Conservation (phyloP, 2,329 filamentous ascomycete species). For the Mycosphaerelloides madeirae region DNA sequence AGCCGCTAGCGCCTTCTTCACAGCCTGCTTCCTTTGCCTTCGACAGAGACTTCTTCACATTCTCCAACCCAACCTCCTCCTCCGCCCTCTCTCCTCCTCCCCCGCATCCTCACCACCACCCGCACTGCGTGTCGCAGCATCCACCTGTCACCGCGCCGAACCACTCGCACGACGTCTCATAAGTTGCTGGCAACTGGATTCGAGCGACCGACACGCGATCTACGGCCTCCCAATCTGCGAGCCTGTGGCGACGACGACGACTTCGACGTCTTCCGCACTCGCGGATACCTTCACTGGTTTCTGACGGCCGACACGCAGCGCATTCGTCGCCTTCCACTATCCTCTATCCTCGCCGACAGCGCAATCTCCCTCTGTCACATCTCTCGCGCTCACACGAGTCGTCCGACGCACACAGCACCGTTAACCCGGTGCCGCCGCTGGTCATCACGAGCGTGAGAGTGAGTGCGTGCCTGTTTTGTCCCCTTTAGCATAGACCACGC, state of each 20-base stretch:
- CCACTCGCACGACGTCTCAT: constrained; percentile 3
- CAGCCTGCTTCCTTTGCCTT: constrained; percentile 1
- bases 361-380: constrained; percentile 9
- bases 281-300: constrained; percentile 63
- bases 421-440: constrained; percentile 7
- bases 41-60: constrained; percentile 6
- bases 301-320: constrained; percentile 23
- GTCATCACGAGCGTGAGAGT: constrained; percentile 7
- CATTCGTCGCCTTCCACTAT: constrained; percentile 11
- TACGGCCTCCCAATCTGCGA: constrained; percentile 29
- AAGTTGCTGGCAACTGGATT: constrained; percentile 23
- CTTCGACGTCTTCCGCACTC: too few relatives aligned
- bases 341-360: constrained; percentile 4
- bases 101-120: constrained; percentile 15
- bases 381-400: constrained; percentile 14
- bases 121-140: constrained; percentile 23
- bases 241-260: constrained; percentile 21
- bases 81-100: constrained; percentile 16
- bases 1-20: not conserved
- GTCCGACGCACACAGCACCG: constrained; percentile 5
- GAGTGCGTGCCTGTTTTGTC: constrained; percentile 9
- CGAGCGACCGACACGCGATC: constrained; percentile 22
- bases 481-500: not conserved
- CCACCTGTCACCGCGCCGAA: constrained; percentile 12
- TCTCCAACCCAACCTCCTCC: constrained; percentile 9